Evolutionary conservation across 129 eudicot species (phyloP).

Genomic region (Tagetes patula): DNA sequence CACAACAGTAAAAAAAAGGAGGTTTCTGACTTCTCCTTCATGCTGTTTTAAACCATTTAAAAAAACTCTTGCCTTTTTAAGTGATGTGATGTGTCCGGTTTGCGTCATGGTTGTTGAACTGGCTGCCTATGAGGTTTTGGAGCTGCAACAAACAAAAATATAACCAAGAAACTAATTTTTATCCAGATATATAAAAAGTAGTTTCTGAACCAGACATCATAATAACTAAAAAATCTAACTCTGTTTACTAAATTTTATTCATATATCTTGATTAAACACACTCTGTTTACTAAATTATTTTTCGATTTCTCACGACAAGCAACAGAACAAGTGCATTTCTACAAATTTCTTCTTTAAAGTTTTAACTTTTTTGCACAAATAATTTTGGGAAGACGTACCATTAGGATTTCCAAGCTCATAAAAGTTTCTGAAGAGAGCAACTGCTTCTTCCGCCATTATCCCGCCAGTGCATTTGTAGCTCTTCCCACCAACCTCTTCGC

Average conservation of each 20-base stretch:
- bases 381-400: slow-evolving; percentile 35
- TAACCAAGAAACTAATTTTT: background rate
- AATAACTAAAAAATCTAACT: background rate
- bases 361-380: background rate
- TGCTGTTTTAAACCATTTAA: background rate
- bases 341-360: background rate
- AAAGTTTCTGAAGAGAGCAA: slow-evolving; percentile 67
- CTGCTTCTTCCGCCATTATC: slow-evolving; percentile 81
- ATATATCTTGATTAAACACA: background rate
- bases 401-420: slow-evolving; percentile 96
- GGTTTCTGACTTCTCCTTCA: background rate
- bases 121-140: slow-evolving; percentile 69
- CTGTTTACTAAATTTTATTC: background rate
- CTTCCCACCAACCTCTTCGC: slow-evolving; percentile 30
- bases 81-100: background rate
- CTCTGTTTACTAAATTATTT: background rate
- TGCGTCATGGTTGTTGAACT: slow-evolving; percentile 34
- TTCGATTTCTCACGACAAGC: background rate
- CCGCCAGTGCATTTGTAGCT: slow-evolving; percentile 85
- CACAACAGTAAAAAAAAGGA: background rate
- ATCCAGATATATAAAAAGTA: background rate
- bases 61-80: background rate
- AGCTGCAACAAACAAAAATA: slow-evolving; percentile 38
- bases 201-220: slow-evolving; percentile 6
- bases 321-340: background rate